Percentiles rank a stretch among this genome's conserved stretches.
Evolutionary conservation across 192 early-diverging fungal species (phyloP).

Genomic region (Rhizophlyctis rosea): DNA sequence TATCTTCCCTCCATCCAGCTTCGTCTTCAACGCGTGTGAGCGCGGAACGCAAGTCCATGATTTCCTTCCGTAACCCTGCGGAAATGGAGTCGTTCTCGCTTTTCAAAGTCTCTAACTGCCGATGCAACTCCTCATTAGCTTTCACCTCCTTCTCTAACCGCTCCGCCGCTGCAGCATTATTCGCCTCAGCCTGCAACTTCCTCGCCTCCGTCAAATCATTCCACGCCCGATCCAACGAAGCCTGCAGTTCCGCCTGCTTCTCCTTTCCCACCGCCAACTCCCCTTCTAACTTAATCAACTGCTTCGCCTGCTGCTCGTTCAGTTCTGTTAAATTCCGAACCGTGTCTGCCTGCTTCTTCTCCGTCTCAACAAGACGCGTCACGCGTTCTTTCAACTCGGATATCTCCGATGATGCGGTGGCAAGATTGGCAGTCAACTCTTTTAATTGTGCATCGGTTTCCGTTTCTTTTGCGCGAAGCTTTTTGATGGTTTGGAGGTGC

Average conservation of each 20-base stretch:
- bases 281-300: constrained; percentile 32
- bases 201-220: constrained; percentile 32
- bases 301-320: constrained; percentile 36
- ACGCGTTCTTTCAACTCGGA: constrained; percentile 28
- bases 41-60: constrained; percentile 27
- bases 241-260: constrained; percentile 11
- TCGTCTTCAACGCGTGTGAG: constrained; percentile 41
- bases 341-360: constrained; percentile 30
- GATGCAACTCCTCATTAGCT: constrained; percentile 30
- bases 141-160: constrained; percentile 35
- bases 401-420: constrained; percentile 13
- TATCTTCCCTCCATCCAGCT: constrained; percentile 44
- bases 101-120: constrained; percentile 23
- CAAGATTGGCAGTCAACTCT: constrained; percentile 29
- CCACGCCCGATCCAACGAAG: constrained; percentile 23
- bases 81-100: constrained; percentile 13
- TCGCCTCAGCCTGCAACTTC: constrained; percentile 20
- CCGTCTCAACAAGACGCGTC: constrained; percentile 19
- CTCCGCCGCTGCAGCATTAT: constrained; percentile 33
- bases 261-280: constrained; percentile 21
- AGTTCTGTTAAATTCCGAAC: constrained; percentile 17
- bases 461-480: constrained; percentile 62
- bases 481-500: constrained; percentile 65
- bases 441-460: constrained; percentile 58
- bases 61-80: constrained; percentile 30